Evolutionary conservation across 805 yeast species (phyloP).

Genomic region (Schwanniomyces sp.): DNA sequence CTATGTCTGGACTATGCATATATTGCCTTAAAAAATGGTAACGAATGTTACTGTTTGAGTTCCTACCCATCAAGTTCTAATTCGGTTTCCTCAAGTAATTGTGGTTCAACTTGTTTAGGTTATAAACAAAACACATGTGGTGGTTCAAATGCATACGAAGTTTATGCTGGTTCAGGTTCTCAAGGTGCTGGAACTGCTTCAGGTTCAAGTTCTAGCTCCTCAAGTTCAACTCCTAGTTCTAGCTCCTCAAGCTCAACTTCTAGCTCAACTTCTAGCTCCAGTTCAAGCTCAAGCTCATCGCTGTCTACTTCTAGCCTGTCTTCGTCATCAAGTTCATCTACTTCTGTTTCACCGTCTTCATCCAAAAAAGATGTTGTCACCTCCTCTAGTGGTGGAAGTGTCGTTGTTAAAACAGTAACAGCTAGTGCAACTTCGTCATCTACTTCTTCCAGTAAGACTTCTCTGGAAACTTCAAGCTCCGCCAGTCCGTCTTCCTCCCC

Average conservation of each 20-base stretch:
- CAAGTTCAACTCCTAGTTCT: not conserved
- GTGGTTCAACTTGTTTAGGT: conserved; percentile 35
- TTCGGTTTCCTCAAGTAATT: conserved; percentile 12
- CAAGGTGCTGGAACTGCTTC: conserved; percentile 5
- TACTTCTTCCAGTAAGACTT: conserved; percentile 3
- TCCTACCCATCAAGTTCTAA: conserved; percentile 25
- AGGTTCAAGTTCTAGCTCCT: not conserved
- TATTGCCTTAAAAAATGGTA: conserved; percentile 37
- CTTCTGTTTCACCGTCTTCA: conserved; percentile 3
- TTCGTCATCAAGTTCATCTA: conserved; percentile 5
- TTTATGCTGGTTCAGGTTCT: conserved; percentile 25
- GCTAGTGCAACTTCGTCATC: conserved; percentile 3
- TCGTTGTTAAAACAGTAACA: conserved; percentile 9
- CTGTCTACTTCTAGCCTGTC: conserved; percentile 8
- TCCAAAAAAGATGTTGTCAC: conserved; percentile 1
- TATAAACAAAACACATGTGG: conserved; percentile 37
- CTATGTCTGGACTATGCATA: conserved; percentile 34
- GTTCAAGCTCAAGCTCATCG: conserved; percentile 6
- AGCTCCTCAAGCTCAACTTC: conserved; percentile 2
- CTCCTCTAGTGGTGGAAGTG: conserved; percentile 5
- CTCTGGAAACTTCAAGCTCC: conserved; percentile 1
- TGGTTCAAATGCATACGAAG: conserved; percentile 30
- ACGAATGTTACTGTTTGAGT: conserved; percentile 38
- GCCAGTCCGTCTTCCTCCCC: conserved; percentile 4
- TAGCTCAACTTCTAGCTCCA: not conserved